Base-by-base conservation (phyloP, 805 yeast species). In the Candida insectorum region DNA sequence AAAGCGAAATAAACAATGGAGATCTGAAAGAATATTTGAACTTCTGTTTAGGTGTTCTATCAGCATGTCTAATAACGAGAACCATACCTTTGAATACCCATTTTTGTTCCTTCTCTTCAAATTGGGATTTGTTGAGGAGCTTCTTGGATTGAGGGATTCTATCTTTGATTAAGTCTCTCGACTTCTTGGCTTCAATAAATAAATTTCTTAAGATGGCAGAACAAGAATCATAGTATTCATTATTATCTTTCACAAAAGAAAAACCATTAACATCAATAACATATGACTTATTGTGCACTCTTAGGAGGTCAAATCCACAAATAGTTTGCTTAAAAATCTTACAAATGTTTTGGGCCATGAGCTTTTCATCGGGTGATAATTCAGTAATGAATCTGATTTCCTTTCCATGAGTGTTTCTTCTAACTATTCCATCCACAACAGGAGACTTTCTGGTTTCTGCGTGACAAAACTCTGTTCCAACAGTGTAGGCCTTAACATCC, bases 381-480 rank as follows among this genome's bases (percentile, higher is more conserved):
- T 82, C 79, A 1, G 98, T 91, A 22, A 93, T 73, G 52, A 84
- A 93, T 43, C 99, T 73, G 28, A 93, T 81, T 61, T 93, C 99
- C 58, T 93, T 93, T 29, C 99, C 99, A 51, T 89, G 95, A 1
- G 97, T 89, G 54, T 93, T 93, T 57, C 99, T 76, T 52, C 97
- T 75, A 16, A 93, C 99, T 37, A 93, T 85, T 29, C 99, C 99
- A 62, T 93, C 99, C n/a, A 93, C 98, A 3, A 93, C 98, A 1
- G 99, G 99, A 0, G 96, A 87, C 58, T 93, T 93, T 52, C 99
- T 75, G 1, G 99, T 93, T 55, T 93, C 99, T 0, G 98, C 99
- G 58, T 93, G 99, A 56, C 98, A 93, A 52, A 75, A 93, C 13
- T 66, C 66, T 3, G 82, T 78, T 1, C 98, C 97, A 4, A 93